Evolutionary conservation across 371 early-diverging fungal genomes (phyloP).

Genomic region (Mortierella sp.): DNA sequence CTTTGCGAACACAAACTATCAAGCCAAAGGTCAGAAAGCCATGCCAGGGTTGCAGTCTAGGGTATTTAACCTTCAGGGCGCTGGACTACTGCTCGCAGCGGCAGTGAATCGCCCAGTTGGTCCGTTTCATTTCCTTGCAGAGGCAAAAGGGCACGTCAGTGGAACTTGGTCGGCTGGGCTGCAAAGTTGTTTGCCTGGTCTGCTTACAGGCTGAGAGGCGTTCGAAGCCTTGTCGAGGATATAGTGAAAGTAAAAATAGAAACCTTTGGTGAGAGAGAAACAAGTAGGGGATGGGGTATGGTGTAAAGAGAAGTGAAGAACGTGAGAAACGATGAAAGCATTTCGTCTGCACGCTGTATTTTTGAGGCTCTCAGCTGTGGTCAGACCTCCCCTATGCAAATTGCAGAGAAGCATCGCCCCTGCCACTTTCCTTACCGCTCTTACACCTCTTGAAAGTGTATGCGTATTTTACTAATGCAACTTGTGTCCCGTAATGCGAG

Average conservation of each 20-base stretch:
- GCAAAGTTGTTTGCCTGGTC: too few relatives aligned
- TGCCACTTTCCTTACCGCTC: neutral
- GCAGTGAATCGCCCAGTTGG: too few relatives aligned
- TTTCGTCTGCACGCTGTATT: neutral
- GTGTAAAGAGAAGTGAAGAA: neutral
- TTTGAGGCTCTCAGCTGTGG: neutral
- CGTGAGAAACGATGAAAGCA: neutral
- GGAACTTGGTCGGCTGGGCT: too few relatives aligned
- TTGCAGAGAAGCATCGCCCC: neutral
- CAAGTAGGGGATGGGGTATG: neutral
- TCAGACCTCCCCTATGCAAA: too few relatives aligned
- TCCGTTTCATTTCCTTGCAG: too few relatives aligned
- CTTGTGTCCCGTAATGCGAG: too few relatives aligned
- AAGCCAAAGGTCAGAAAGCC: too few relatives aligned
- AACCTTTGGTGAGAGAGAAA: neutral
- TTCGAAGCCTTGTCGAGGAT: neutral
- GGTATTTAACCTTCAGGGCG: too few relatives aligned
- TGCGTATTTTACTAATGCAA: neutral
- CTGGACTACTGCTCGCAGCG: too few relatives aligned
- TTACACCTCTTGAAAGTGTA: neutral
- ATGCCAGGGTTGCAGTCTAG: too few relatives aligned
- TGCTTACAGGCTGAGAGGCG: neutral
- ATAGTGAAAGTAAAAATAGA: neutral
- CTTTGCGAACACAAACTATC: too few relatives aligned
- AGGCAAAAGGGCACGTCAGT: too few relatives aligned